Evolutionary conservation across 148 eudicot genomes (phyloP).

Genomic region (Vaccinium vitisidaea): DNA sequence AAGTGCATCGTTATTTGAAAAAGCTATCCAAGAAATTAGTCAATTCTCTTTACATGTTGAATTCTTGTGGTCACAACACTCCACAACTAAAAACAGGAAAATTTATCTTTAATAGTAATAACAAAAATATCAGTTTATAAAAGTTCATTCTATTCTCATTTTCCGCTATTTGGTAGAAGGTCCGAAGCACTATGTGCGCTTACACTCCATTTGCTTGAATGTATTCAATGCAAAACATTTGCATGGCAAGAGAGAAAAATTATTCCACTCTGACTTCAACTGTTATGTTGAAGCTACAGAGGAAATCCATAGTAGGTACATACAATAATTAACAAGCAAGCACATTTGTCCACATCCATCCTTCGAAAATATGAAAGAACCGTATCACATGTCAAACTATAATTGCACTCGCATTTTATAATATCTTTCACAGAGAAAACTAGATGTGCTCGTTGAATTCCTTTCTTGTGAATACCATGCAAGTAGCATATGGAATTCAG

Average conservation of each 20-base stretch:
- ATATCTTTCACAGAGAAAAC: not conserved
- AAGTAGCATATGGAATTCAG: not conserved
- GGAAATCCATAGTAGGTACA: not conserved
- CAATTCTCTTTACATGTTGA: not conserved
- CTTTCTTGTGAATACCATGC: not conserved
- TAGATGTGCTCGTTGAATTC: not conserved
- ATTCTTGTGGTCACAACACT: not conserved
- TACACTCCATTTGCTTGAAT: not conserved
- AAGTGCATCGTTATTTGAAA: not conserved
- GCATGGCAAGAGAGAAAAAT: not conserved
- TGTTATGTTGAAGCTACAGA: not conserved
- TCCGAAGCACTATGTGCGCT: not conserved
- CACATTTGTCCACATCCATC: not conserved
- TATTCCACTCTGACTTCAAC: not conserved
- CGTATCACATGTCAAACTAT: not conserved
- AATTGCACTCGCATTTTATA: not conserved
- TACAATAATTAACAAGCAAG: not conserved
- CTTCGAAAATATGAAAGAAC: not conserved
- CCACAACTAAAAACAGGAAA: not conserved
- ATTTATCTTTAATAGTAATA: no score
- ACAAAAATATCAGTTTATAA: no score
- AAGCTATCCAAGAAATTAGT: not conserved
- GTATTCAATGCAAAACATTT: not conserved
- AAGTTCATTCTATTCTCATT: not conserved
- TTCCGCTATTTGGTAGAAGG: not conserved